Percentiles rank a stretch among this genome's conserved stretches.
Evolutionary conservation across 148 eudicot species (phyloP).

Genomic region (Rhododendron ovatum): DNA sequence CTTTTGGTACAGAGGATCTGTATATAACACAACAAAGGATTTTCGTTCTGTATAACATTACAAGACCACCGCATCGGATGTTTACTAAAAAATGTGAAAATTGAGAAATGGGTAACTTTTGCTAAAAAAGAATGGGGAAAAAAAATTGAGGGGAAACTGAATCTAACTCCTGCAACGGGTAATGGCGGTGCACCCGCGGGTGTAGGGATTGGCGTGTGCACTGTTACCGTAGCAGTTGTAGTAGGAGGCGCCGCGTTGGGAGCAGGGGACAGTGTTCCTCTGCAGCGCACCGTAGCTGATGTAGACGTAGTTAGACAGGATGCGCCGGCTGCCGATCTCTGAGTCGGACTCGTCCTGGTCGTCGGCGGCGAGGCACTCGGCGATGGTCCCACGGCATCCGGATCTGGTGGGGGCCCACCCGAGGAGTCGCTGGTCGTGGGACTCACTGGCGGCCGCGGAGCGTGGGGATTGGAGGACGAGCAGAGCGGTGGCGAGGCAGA

Average conservation of each 20-base stretch:
- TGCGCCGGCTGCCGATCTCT: conserved; percentile 48
- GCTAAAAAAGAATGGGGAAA: not conserved
- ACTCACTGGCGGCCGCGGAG: conserved; percentile 5
- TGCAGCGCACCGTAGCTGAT: conserved; percentile 45
- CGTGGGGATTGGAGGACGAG: not conserved
- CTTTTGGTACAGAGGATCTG: no score
- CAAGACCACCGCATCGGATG: not conserved
- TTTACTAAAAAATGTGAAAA: not conserved
- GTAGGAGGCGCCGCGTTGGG: conserved; percentile 43
- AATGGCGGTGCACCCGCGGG: conserved; percentile 39
- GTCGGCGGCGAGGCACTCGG: conserved; percentile 29
- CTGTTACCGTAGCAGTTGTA: conserved; percentile 33
- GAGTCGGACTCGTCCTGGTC: conserved; percentile 29
- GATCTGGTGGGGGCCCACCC: conserved; percentile 19
- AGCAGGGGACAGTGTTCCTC: conserved; percentile 37
- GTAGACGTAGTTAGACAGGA: conserved; percentile 31
- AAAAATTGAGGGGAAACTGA: not conserved
- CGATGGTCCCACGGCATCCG: conserved; percentile 37
- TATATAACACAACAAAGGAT: no score
- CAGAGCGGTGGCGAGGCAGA: conserved; percentile 1
- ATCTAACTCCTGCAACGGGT: conserved; percentile 31
- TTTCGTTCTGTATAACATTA: not conserved
- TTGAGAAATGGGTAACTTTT: not conserved
- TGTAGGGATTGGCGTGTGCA: conserved; percentile 38
- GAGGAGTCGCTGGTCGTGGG: not conserved